phyloP scores from a whole-genome alignment of 2,329 filamentous ascomycete species.

The Talaromyces funiculosus region DNA sequence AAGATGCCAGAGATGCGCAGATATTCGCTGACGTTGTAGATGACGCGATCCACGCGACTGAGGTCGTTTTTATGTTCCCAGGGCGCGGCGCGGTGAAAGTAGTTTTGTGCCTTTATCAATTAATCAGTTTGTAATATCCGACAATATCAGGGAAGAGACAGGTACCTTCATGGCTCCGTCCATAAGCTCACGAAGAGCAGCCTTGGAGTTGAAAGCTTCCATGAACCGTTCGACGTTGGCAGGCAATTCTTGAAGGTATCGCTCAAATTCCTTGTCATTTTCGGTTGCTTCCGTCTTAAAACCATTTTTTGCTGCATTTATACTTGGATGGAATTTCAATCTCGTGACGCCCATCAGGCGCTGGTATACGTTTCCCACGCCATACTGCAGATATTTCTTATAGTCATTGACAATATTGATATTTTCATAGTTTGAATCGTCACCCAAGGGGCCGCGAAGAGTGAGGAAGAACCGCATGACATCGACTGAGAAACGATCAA shows the following conservation, averaged over 20 bases:
- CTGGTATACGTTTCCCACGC: conserved; percentile 73
- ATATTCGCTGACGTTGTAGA: conserved; percentile 70
- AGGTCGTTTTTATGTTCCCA: conserved; percentile 51
- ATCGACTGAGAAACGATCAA: conserved; percentile 84
- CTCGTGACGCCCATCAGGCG: conserved; percentile 63
- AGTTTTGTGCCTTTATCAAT: conserved; percentile 55
- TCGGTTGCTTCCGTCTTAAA: conserved; percentile 25
- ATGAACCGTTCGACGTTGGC: conserved; percentile 51
- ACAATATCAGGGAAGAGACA: neutral
- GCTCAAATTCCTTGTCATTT: conserved; percentile 32
- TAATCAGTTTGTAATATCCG: neutral
- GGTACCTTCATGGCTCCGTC: conserved; percentile 20
- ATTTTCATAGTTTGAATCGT: conserved; percentile 85
- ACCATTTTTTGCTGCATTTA: conserved; percentile 38
- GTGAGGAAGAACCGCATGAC: conserved; percentile 84
- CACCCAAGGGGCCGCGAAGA: conserved; percentile 66
- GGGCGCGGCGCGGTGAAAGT: conserved; percentile 59
- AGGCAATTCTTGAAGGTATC: conserved; percentile 38
- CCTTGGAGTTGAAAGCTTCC: conserved; percentile 58
- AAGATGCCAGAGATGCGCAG: conserved; percentile 76
- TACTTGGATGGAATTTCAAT: conserved; percentile 62
- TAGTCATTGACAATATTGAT: conserved; percentile 67
- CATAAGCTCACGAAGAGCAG: conserved; percentile 62
- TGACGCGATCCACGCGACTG: conserved; percentile 49
- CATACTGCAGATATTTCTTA: conserved; percentile 69